Evolutionary conservation across 75 land plant species (phyloP).

Genomic region (Picea sitchensis): DNA sequence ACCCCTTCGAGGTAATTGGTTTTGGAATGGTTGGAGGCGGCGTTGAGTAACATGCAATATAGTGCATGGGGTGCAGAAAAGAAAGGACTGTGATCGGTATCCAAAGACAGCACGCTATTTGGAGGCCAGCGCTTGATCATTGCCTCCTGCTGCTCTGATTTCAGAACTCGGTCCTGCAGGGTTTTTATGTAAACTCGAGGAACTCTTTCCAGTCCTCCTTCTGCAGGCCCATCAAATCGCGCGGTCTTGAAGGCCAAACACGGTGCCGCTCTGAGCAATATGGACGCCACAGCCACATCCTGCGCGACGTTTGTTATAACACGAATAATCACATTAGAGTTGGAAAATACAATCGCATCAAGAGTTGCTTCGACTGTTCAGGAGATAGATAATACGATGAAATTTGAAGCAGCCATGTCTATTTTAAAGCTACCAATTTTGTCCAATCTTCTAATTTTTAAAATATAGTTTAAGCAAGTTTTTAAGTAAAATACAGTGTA

Average conservation of each 20-base stretch:
- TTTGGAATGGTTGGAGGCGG: no score
- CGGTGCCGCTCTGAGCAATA: constrained; percentile 38
- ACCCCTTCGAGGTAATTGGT: no score
- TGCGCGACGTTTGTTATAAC: neutral
- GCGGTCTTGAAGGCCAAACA: constrained; percentile 15
- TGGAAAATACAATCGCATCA: no score
- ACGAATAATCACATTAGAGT: no score
- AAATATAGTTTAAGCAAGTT: no score
- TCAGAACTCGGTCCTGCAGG: constrained; percentile 27
- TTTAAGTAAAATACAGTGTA: no score
- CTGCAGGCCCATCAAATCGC: neutral
- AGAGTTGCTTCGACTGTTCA: no score
- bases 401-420: no score
- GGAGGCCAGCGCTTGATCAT: constrained; percentile 53
- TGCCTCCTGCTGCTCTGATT: constrained; percentile 37
- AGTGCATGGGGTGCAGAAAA: constrained; percentile 27
- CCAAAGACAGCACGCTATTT: constrained; percentile 22
- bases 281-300: constrained; percentile 32
- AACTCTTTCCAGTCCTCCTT: constrained; percentile 26
- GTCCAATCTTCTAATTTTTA: no score
- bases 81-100: constrained; percentile 67
- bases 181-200: constrained; percentile 49
- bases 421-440: no score
- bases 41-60: no score
- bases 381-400: no score